These are phyloP conservation scores for Phialophora macrospora DNA, from an alignment of 2,329 filamentous ascomycete genomes.

Conservation along the genomic window DNA sequence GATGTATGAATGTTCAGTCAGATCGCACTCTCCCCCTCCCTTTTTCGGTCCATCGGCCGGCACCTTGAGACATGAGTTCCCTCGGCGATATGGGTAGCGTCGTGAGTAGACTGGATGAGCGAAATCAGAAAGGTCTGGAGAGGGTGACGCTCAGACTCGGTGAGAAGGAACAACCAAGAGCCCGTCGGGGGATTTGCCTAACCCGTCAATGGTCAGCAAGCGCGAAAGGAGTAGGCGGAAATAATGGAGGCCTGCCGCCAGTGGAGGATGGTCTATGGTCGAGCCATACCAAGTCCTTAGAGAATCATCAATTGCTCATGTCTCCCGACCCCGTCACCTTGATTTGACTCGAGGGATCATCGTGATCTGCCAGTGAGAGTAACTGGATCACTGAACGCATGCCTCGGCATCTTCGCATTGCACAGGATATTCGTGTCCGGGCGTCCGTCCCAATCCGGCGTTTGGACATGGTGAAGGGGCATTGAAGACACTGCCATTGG, in stretches of 20 bases:
- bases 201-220: not conserved
- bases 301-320: too few species aligned
- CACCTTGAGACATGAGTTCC: not conserved
- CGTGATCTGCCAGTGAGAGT: not conserved
- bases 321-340: too few species aligned
- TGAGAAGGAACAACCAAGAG: slow-evolving; percentile 2
- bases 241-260: not conserved
- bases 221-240: not conserved
- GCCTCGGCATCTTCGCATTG: not conserved
- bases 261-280: not conserved
- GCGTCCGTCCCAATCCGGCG: too few species aligned
- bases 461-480: not conserved
- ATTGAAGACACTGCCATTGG: not conserved
- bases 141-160: not conserved
- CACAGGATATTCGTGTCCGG: too few species aligned
- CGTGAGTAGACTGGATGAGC: not conserved
- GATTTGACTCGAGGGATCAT: not conserved
- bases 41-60: not conserved
- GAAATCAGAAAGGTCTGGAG: not conserved
- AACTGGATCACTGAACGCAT: not conserved
- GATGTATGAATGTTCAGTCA: not conserved
- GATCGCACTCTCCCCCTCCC: not conserved
- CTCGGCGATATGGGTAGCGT: not conserved
- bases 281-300: too few species aligned
- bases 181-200: not conserved